Evolutionary conservation across 2,329 filamentous ascomycete genomes (phyloP), one percentile per base, ranked within the genome.

Genomic region (Talaromyces islandicus): DNA sequence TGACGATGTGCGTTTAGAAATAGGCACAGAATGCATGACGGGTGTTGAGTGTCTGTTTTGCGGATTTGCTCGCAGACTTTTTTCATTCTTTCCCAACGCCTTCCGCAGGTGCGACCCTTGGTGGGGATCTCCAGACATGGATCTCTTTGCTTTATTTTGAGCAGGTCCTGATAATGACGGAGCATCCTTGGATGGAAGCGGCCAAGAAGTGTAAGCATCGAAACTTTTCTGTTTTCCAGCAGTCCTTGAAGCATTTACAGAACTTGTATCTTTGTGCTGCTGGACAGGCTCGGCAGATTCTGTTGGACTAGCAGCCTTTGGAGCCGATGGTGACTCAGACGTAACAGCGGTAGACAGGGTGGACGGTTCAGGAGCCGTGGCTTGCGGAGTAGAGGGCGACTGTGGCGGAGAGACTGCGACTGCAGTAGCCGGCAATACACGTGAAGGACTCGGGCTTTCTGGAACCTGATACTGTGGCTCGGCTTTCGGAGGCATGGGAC

Each of bases 81-180:
- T 24, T 12, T 60, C 59, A 46, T n/a, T 21, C 32, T 38, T 59
- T 5, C 14, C 51, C 52, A 58, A 53, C 32, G 58, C 60, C 59
- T 62, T 63, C 38, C 54, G 54, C 25, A 60, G 53, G 55, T 55
- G 54, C n/a, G 63, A 50, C 30, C 56, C 59, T n/a, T 60, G 62
- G 54, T 65, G 57, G 7, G 61, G 62, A 41, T 66, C 64, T 7
- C 65, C 64, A 14, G 67, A 65, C 52, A 67, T 57, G 1, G 69
- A 63, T 11, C 68, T 62, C 11, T 35, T 57, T 29, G 64, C 60
- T 21, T 63, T 64, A 6, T 62, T 56, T 43, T 55, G 51, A 10
- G 61, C 60, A 43, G 64, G 43, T 12, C 62, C 57, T 46, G 58
- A 57, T 14, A 59, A 17, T 30, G 56, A 24, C 14, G 51, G 11